Base-by-base conservation (phyloP, 805 yeast species). In the Wickerhamomyces subpelliculosus region DNA sequence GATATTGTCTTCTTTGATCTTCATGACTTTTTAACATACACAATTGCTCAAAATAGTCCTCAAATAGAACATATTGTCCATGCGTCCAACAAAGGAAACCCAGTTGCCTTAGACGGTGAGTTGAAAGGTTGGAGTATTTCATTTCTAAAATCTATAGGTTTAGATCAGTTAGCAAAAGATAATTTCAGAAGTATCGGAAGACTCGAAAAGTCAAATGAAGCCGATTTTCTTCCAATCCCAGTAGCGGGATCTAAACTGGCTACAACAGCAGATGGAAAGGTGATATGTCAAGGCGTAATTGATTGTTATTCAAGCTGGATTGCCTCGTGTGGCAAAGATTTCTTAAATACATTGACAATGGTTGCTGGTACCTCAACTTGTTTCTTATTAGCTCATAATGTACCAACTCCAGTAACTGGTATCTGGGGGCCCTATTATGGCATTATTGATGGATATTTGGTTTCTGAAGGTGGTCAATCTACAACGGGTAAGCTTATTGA, bases 351-450 rank as follows among this genome's bases (percentile, higher is more conserved):
- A 5, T 45, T 76, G 19, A 61, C 73, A 2, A 64, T 75, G 70
- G 71, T 75, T 6, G 84, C 81, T 1, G 83, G 83, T 0, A 78
- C 83, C 0, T 74, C 80, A 7, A 75, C 82, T 1, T 78, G 84
- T 44, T 75, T 64, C 42, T 44, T 75, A 12, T 46, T 60, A 11
- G 60, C 63, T 0, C 56, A 61, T 20, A 44, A 41, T 0, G 37
- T 22, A 4, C 33, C 28, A 2, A 42, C 49, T 3, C 37, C 50
- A 1, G 46, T 63, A 2, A 59, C 64, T 0, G 82, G 82, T 0
- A 56, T 75, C 4, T 78, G 84, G 84, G 83, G 84, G 0, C 84
- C 83, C 0, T 77, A 70, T 47, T 46, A 58, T 2, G 59, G 65
- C 27, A 52, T 72, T 5, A 38, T 66, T 2, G 48, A 52, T 1